phyloP scores from a whole-genome alignment of 768 basidiomycete species.

The Auricularia heimuer region DNA sequence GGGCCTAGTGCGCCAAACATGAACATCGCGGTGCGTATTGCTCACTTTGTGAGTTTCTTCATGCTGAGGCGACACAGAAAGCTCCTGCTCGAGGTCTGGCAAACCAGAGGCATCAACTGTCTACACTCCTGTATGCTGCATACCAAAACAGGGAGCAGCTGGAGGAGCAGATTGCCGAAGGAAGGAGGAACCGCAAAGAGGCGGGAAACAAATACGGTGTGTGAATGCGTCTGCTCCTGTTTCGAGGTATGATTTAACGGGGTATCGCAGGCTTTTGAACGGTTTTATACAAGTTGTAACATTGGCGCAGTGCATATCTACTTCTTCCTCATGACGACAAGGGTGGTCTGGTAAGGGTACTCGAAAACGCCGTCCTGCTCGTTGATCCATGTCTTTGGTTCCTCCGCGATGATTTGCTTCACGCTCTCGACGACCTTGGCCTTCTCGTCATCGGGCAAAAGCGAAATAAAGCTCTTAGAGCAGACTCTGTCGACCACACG shows the following conservation, averaged over 20 bases:
- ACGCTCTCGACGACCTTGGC: conserved; percentile 41
- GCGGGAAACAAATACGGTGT: conserved; percentile 84
- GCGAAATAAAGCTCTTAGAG: conserved; percentile 80
- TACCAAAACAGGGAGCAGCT: conserved; percentile 74
- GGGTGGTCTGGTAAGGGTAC: conserved; percentile 65
- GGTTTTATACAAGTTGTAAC: neutral
- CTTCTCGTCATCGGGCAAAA: conserved; percentile 50
- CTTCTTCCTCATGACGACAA: conserved; percentile 44
- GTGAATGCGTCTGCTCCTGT: neutral
- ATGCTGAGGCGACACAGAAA: neutral
- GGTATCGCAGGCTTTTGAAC: neutral
- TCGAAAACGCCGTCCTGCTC: conserved; percentile 62
- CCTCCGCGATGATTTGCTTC: conserved; percentile 42
- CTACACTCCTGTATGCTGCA: conserved; percentile 72
- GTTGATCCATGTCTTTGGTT: conserved; percentile 68
- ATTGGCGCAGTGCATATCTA: conserved; percentile 10
- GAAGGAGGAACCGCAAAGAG: conserved; percentile 73
- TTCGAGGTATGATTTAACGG: neutral
- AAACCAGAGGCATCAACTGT: conserved; percentile 53
- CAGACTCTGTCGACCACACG: conserved; percentile 54
- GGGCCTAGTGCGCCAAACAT: conserved; percentile 56
- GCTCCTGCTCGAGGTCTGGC: neutral
- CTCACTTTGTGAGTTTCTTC: neutral
- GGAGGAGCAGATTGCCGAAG: conserved; percentile 79
- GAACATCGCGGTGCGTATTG: conserved; percentile 62